phyloP scores from a whole-genome alignment of 2,329 filamentous ascomycete genomes.

The Cercospora canescens region DNA sequence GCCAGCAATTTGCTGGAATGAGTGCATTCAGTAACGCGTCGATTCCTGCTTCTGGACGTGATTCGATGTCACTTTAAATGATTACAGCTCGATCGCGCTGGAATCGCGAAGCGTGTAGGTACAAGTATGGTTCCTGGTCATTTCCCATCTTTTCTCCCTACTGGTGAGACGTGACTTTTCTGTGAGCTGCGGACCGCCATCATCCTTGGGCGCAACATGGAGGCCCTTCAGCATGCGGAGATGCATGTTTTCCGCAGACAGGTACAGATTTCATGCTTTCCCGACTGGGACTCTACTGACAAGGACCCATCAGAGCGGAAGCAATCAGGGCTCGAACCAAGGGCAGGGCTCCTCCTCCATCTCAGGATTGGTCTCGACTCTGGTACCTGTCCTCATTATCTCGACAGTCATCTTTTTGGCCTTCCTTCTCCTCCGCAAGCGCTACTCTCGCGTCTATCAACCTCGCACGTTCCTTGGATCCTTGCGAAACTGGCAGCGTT shows the following conservation, averaged over 20 bases:
- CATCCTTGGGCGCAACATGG: not conserved
- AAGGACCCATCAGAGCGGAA: not conserved
- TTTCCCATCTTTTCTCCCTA: not conserved
- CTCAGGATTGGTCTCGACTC: constrained; percentile 50
- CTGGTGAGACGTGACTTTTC: not conserved
- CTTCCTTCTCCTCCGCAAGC: constrained; percentile 50
- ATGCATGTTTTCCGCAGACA: not conserved
- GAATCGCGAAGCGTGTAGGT: not conserved
- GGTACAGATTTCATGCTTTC: not conserved
- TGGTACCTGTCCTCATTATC: constrained; percentile 48
- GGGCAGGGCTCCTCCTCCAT: constrained; percentile 42
- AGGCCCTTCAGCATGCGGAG: not conserved
- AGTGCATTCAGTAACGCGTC: not conserved
- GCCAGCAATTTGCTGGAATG: not conserved
- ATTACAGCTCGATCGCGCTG: not conserved
- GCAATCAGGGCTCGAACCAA: not conserved
- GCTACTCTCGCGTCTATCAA: constrained; percentile 41
- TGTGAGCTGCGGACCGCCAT: not conserved
- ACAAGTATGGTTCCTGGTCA: not conserved
- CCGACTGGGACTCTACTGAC: not conserved
- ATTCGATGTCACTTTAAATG: not conserved
- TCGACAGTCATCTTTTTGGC: constrained; percentile 45
- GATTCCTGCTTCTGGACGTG: not conserved
- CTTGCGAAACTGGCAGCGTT: constrained; percentile 44
- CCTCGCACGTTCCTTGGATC: constrained; percentile 31